A percentile compares a stretch with the other conserved stretches of the same genome.
Conservation (phyloP, 345 rosid species). For the Eucalyptus pauciflora region DNA sequence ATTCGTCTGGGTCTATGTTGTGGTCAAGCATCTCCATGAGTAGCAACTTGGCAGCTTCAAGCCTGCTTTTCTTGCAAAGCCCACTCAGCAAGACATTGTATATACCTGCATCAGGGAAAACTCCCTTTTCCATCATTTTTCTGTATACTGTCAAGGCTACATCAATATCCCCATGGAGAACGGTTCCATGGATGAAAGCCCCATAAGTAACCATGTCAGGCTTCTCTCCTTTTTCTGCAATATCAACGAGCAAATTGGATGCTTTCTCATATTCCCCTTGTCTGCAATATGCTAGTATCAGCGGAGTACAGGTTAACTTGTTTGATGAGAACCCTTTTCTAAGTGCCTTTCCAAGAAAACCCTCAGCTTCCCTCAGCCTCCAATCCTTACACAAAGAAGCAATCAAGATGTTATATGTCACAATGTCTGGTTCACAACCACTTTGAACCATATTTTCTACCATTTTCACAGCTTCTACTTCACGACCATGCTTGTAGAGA, state of each 20-base stretch:
- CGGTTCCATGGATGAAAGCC: conserved; percentile 66
- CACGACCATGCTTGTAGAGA: conserved; percentile 33
- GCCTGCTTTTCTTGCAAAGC: conserved; percentile 61
- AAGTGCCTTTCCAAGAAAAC: conserved; percentile 46
- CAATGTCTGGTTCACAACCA: conserved; percentile 59
- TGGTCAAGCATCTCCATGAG: conserved; percentile 69
- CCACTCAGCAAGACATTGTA: conserved; percentile 84
- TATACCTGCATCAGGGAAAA: conserved; percentile 64
- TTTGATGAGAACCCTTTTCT: conserved; percentile 37
- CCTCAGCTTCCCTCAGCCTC: conserved; percentile 35
- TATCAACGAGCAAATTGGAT: conserved; percentile 45
- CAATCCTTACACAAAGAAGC: conserved; percentile 43
- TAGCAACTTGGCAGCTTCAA: conserved; percentile 51
- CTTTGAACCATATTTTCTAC: conserved; percentile 36
- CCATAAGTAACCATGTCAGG: conserved; percentile 75
- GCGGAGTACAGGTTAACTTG: conserved; percentile 46
- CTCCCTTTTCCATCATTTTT: conserved; percentile 52
- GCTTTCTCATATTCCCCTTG: conserved; percentile 36
- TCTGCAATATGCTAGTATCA: conserved; percentile 42
- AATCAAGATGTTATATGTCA: conserved; percentile 54
- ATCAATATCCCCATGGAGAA: conserved; percentile 51
- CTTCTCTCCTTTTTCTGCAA: conserved; percentile 56
- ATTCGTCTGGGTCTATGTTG: conserved; percentile 52
- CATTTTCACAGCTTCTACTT: conserved; percentile 20
- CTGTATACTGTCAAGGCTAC: conserved; percentile 40